These are phyloP conservation scores for Ascochyta fabae DNA, from an alignment of 2,329 filamentous ascomycete genomes.

Conservation along the genomic window DNA sequence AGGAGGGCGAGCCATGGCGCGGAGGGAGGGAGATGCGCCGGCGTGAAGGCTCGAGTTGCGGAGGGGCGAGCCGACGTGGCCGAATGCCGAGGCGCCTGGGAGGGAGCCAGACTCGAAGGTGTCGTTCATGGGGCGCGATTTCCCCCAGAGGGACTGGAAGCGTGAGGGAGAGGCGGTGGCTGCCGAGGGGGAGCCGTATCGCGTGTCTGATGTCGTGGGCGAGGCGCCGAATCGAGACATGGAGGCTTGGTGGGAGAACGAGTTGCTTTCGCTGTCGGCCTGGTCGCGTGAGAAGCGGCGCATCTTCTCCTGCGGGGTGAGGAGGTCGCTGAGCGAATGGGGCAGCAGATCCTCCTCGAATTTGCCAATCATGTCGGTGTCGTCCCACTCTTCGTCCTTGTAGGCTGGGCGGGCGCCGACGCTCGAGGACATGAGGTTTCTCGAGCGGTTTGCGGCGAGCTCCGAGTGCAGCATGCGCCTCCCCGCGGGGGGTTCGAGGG, in stretches of 20 bases:
- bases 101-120: conserved; percentile 43
- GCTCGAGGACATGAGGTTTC: conserved; percentile 66
- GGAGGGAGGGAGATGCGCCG: conserved; percentile 58
- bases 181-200: conserved; percentile 60
- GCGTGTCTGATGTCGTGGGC: conserved; percentile 52
- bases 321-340: conserved; percentile 67
- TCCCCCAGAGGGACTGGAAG: conserved; percentile 64
- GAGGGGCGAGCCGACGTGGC: conserved; percentile 70
- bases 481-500: conserved; percentile 67
- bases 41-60: conserved; percentile 65
- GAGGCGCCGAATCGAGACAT: conserved; percentile 58
- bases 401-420: conserved; percentile 57
- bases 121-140: conserved; percentile 58
- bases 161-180: conserved; percentile 64
- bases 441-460: conserved; percentile 61
- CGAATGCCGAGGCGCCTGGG: conserved; percentile 56
- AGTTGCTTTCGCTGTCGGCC: conserved; percentile 59
- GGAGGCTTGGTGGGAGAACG: conserved; percentile 53
- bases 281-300: conserved; percentile 65
- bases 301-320: conserved; percentile 67
- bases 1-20: conserved; percentile 57
- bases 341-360: conserved; percentile 93
- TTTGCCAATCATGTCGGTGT: conserved; percentile 63
- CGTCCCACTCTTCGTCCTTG: conserved; percentile 61
- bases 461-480: conserved; percentile 69